Evolutionary conservation across 148 eudicot genomes (phyloP).

Genomic region (Vaccinium myrtillus): DNA sequence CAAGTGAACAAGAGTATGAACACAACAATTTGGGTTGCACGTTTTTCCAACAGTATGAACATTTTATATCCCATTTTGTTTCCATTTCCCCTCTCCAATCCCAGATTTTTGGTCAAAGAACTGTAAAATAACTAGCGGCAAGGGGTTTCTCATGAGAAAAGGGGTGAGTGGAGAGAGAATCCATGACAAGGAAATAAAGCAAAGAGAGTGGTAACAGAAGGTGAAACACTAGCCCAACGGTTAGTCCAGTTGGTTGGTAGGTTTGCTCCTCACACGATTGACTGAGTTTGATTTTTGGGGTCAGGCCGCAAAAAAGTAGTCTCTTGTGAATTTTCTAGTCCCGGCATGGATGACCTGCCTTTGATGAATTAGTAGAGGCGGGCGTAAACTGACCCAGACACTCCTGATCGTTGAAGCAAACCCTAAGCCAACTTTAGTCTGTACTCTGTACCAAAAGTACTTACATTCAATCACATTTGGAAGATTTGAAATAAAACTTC

Average conservation of each 20-base stretch:
- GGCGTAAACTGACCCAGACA: too few relatives aligned
- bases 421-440: neutral
- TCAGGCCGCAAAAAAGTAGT: too few relatives aligned
- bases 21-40: neutral
- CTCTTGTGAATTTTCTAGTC: too few relatives aligned
- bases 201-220: neutral
- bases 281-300: too few relatives aligned
- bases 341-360: too few relatives aligned
- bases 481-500: neutral
- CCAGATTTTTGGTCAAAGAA: neutral
- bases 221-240: neutral
- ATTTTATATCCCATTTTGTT: neutral
- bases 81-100: neutral
- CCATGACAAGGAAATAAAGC: slow-evolving; percentile 14
- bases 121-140: neutral
- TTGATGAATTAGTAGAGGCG: too few relatives aligned
- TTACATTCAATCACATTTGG: neutral
- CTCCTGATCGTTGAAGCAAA: too few relatives aligned
- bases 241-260: too few relatives aligned
- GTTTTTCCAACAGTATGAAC: neutral
- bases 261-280: too few relatives aligned
- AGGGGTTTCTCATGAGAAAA: neutral
- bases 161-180: slow-evolving; percentile 18
- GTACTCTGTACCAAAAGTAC: neutral
- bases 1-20: neutral